Percentiles rank a stretch among this genome's conserved stretches.
These are phyloP conservation scores for Eucalyptus pauciflora DNA, from an alignment of 345 rosid species.

Conservation along the genomic window DNA sequence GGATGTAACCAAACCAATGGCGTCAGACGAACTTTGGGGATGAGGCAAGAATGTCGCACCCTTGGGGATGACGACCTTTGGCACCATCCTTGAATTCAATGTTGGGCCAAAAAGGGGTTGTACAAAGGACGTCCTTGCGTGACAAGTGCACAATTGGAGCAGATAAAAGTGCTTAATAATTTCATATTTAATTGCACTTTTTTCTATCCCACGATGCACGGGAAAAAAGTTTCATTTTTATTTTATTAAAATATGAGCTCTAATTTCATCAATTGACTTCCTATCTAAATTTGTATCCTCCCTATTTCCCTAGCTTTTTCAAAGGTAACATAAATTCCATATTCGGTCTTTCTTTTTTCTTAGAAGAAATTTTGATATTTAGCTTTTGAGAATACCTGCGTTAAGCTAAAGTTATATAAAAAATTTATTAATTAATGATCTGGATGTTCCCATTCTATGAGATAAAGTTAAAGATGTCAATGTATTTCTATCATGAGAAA, in stretches of 20 bases:
- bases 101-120: background rate
- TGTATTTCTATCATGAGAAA: too few relatives aligned
- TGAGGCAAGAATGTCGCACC: background rate
- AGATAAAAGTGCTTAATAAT: too few relatives aligned
- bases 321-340: background rate
- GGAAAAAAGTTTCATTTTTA: background rate
- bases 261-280: too few relatives aligned
- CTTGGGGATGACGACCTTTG: background rate
- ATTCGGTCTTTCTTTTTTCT: too few relatives aligned
- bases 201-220: background rate
- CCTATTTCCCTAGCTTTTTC: background rate
- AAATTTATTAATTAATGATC: too few relatives aligned
- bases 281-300: background rate
- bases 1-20: background rate
- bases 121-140: too few relatives aligned
- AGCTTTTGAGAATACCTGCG: background rate
- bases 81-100: background rate
- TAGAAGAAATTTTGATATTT: too few relatives aligned
- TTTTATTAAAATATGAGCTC: too few relatives aligned
- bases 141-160: too few relatives aligned
- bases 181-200: background rate
- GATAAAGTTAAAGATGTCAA: too few relatives aligned
- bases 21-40: background rate
- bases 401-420: too few relatives aligned
- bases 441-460: too few relatives aligned